Evolutionary conservation across 225 moss, liverwort and hornwort species (phyloP), one percentile per base, ranked within the genome.

Genomic region (Neckera pumila): DNA sequence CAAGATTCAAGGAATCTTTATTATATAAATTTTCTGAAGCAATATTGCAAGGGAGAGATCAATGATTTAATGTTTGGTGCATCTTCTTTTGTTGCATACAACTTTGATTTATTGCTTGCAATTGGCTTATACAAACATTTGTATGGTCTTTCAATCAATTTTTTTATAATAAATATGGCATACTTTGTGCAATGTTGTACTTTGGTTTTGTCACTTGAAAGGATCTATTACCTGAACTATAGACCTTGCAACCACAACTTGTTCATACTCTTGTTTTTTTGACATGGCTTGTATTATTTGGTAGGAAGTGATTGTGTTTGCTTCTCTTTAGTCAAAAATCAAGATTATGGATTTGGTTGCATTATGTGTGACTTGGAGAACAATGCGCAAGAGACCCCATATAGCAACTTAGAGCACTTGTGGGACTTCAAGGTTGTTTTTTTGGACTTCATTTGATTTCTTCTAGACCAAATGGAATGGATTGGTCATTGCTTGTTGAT

Each of bases 1-100:
- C 0, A 40, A 5, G 14, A 70, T 70, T 69, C 7, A 40, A 69
- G 2, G 7, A 70, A 13, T 40, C 25, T 25, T 70, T 14, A 20
- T 66, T 0, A 3, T 19, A 5, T 1, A 19, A 0, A 1, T 65
- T 18, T 65, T 18, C 0, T 5, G 17, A 34, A 17, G 65, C 18
- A 65, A 34, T 18, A 34, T 18, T 65, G 10, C 3, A 1, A 34
- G 9, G 34, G 16, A 65, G 19, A 34, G 12, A 70, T 26, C 9
- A 30, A 9, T 8, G 7, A 17, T 64, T 64, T 2, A 33, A 64
- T 17, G 9, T 33, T 31, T 64, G 17, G 33, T 2, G 0, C 64
- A 33, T 33, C 31, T 33, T 64, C 17, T 33, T 64, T 33, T 33
- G 4, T 64, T 64, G 17, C 33, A 33, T 64, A 17, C 17, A 64